Evolutionary conservation across 306 rosid genomes (phyloP).

Genomic region (Ormosia emarginata): DNA sequence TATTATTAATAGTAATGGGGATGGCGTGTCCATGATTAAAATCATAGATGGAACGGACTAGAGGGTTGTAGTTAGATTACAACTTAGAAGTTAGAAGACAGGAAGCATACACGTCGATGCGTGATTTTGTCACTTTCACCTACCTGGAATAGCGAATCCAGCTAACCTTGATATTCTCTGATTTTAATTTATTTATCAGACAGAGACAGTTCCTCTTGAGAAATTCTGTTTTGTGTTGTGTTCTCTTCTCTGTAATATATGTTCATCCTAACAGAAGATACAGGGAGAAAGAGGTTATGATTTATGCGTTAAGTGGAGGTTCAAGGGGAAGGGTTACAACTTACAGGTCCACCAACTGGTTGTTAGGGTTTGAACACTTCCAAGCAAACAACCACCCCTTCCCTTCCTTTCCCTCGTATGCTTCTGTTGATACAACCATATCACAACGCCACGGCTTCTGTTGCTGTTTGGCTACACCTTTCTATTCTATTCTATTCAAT

Average conservation of each 20-base stretch:
- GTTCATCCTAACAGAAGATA: background rate
- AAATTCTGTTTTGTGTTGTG: background rate
- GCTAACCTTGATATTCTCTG: slow-evolving; percentile 22
- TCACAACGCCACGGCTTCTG: background rate
- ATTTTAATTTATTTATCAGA: background rate
- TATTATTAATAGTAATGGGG: background rate
- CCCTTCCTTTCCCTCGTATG: slow-evolving; percentile 11
- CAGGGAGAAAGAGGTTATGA: slow-evolving; percentile 12
- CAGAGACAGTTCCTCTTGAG: slow-evolving; percentile 14
- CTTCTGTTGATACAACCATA: background rate
- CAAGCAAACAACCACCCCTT: slow-evolving; percentile 69
- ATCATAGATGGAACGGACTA: background rate
- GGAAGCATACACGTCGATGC: slow-evolving; percentile 32
- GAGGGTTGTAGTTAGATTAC: slow-evolving; percentile 16
- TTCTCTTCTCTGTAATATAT: background rate
- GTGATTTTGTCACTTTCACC: slow-evolving; percentile 50
- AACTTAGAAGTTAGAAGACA: slow-evolving; percentile 20
- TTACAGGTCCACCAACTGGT: slow-evolving; percentile 91
- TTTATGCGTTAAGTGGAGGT: slow-evolving; percentile 52
- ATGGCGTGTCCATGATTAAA: background rate
- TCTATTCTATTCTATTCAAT: background rate
- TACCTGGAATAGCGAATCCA: slow-evolving; percentile 29
- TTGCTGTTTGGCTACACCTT: background rate
- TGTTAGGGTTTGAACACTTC: slow-evolving; percentile 64
- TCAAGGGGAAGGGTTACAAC: slow-evolving; percentile 33